Base-by-base conservation (phyloP, 768 basidiomycete species). In the Fibroporia radiculosa region DNA sequence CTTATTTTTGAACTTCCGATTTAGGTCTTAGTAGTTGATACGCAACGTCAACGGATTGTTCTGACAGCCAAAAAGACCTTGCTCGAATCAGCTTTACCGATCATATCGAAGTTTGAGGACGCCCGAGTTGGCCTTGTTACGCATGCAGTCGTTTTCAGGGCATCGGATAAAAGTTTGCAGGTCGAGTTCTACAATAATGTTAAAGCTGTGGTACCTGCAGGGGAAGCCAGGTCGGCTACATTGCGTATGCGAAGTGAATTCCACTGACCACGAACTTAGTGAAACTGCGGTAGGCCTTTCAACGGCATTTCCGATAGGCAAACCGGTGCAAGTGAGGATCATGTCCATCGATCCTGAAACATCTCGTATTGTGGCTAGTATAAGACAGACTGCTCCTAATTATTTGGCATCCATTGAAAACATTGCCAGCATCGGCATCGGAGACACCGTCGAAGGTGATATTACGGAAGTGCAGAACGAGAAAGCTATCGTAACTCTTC, bases 61-160 rank as follows among this genome's bases (percentile, higher is more conserved):
- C 66, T 98, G 40, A 98, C 96, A 0, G 80, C 93, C 16, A 98
- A 97, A 69, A 93, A 89, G 68, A 80, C 85, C 1, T 70, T 99
- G 12, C 60, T 98, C 24, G 84, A 91, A 22, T 90, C 93, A 1
- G 72, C 74, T 1, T 65, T 91, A 2, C 86, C 87, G 2, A 69
- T 89, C 37, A 56, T 95, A 28, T 62, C 82, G 1, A 71, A 64
- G 13, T 59, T 82, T 43, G 82, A 82, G 27, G 84, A 90, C 45
- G 80, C 77, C 27, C 70, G 76, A 56, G 68, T 76, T 5, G 93
- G 93, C 3, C 58, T 75, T 28, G 67, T 95, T 20, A 75, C 85
- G 0, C 79, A 93, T 58, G 93, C 82, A 2, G 86, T 90, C 2
- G 73, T 99, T 37, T 84, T 82, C 69, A 88, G 82, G 60, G 70